A percentile compares a stretch with the other conserved stretches of the same genome.
Conservation (phyloP, 2,329 filamentous ascomycete species). For the Apiospora malaysiana region DNA sequence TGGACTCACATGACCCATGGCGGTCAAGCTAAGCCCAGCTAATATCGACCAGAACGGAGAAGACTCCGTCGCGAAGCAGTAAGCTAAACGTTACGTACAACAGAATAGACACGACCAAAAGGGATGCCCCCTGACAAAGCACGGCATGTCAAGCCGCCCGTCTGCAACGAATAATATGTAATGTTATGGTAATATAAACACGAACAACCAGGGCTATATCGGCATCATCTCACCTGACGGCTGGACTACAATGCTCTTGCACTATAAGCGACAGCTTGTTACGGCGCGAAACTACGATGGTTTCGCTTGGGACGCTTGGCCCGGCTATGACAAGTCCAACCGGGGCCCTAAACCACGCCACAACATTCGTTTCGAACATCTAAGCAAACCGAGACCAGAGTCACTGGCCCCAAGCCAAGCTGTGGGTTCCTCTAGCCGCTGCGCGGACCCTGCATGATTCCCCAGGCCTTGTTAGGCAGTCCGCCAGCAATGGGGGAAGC, state of each 20-base stretch:
- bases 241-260: neutral
- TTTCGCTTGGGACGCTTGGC: neutral
- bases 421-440: neutral
- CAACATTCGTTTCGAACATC: neutral
- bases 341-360: neutral
- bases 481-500: neutral
- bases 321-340: neutral
- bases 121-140: neutral
- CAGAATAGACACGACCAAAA: neutral
- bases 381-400: neutral
- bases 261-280: neutral
- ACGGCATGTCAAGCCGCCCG: neutral
- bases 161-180: neutral
- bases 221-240: neutral
- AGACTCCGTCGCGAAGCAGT: neutral
- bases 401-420: neutral
- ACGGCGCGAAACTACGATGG: neutral
- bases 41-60: slow-evolving; percentile 6
- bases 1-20: neutral
- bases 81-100: neutral
- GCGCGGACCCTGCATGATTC: slow-evolving; percentile 1
- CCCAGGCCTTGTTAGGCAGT: neutral
- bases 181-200: neutral
- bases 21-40: neutral
- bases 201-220: neutral